phyloP scores from a whole-genome alignment of 441 rosid species.

The Erodium trifolium region DNA sequence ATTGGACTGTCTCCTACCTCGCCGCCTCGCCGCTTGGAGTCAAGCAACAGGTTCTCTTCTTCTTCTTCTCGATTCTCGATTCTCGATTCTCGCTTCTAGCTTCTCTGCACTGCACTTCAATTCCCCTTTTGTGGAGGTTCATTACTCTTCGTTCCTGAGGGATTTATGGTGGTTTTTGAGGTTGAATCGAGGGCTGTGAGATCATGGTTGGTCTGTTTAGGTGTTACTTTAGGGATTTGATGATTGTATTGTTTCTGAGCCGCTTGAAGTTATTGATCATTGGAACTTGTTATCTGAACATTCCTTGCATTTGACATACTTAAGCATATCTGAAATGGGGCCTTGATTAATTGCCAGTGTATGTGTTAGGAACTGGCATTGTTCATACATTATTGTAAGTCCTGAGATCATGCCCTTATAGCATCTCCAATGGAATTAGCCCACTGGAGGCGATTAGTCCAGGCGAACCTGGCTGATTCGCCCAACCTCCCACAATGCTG shows the following conservation, averaged over 20 bases:
- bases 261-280: constrained; percentile 1
- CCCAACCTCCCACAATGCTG: too few species aligned
- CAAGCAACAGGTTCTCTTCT: constrained; percentile 76
- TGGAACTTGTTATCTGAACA: background rate
- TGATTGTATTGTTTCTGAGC: too few species aligned
- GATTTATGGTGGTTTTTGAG: background rate
- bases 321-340: background rate
- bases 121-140: background rate
- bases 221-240: background rate
- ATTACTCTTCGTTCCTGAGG: background rate
- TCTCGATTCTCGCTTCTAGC: too few species aligned
- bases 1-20: constrained; percentile 82
- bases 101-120: background rate
- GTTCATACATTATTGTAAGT: background rate
- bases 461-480: too few species aligned
- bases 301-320: background rate
- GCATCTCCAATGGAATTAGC: background rate
- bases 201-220: background rate
- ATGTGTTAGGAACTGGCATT: background rate
- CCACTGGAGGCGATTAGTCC: too few species aligned
- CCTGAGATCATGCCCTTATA: background rate
- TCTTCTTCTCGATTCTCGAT: too few species aligned
- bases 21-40: constrained; percentile 55
- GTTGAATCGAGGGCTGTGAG: background rate
- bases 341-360: background rate